Evolutionary conservation across 164 flowering plant genomes (phyloP).

Genomic region (Liriodendron chinense): DNA sequence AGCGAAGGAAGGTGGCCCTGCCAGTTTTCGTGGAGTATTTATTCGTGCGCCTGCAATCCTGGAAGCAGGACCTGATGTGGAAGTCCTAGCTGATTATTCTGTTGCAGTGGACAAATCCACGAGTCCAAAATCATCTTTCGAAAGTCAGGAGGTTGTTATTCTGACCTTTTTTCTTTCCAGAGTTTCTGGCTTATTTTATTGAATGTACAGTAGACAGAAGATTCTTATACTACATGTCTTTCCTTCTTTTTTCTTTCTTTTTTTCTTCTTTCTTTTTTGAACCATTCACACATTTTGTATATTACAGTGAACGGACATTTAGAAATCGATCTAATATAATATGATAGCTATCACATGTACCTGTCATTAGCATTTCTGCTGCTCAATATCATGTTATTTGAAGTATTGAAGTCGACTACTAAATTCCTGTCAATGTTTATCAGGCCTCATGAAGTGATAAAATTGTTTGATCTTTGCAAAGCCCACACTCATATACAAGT

Average conservation of each 20-base stretch:
- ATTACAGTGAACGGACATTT: not conserved
- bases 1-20: slow-evolving; percentile 82
- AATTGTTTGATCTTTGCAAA: no score
- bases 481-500: no score
- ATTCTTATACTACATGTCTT: not conserved
- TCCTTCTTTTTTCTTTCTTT: no score
- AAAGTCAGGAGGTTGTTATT: slow-evolving; percentile 43
- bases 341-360: not conserved
- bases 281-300: not conserved
- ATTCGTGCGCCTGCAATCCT: slow-evolving; percentile 95
- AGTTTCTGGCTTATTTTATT: not conserved
- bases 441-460: not conserved
- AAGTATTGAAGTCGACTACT: not conserved
- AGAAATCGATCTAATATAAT: no score
- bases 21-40: slow-evolving; percentile 78
- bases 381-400: not conserved
- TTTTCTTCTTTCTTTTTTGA: not conserved
- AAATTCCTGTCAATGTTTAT: not conserved
- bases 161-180: not conserved
- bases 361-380: not conserved
- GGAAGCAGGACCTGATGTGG: slow-evolving; percentile 82
- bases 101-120: slow-evolving; percentile 33
- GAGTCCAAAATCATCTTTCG: slow-evolving; percentile 27
- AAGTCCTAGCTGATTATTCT: slow-evolving; percentile 74
- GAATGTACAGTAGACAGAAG: not conserved